Percentiles rank a stretch among this genome's conserved stretches.
Conservation (phyloP, 192 early-diverging fungal species). For the Globomyces pollinis-pini region DNA sequence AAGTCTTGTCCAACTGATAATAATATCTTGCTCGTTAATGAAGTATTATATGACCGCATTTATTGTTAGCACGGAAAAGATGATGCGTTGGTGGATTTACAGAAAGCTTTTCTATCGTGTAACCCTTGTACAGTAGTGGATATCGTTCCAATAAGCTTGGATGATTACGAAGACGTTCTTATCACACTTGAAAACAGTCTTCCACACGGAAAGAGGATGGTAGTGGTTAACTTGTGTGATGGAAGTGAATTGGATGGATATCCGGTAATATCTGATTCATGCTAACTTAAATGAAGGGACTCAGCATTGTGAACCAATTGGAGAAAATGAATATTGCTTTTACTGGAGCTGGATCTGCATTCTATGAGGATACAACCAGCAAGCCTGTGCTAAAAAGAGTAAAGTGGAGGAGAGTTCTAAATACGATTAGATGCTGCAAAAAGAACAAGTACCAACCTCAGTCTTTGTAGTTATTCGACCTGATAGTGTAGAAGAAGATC, state of each 20-base stretch:
- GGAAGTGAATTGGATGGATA: conserved; percentile 14
- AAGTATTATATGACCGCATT: background rate
- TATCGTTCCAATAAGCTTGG: background rate
- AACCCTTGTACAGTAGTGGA: background rate
- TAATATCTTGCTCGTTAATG: conserved; percentile 1
- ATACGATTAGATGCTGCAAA: background rate
- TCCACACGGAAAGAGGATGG: background rate
- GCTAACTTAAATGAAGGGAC: background rate
- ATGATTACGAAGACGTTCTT: background rate
- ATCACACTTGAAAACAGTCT: background rate
- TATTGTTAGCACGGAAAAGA: background rate
- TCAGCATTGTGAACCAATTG: background rate
- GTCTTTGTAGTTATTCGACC: conserved; percentile 12
- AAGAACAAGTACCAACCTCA: conserved; percentile 18
- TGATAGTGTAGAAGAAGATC: background rate
- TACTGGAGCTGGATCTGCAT: conserved; percentile 3
- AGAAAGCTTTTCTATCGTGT: background rate
- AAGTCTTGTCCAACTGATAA: background rate
- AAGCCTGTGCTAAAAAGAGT: conserved; percentile 13
- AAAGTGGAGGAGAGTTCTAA: too few relatives aligned
- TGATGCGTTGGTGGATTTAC: background rate
- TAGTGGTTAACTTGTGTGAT: conserved; percentile 11
- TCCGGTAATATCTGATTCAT: background rate
- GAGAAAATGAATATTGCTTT: background rate
- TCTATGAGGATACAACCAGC: conserved; percentile 10